Evolutionary conservation across 768 basidiomycete genomes (phyloP).

Genomic region (Panaeolus cyanescens): DNA sequence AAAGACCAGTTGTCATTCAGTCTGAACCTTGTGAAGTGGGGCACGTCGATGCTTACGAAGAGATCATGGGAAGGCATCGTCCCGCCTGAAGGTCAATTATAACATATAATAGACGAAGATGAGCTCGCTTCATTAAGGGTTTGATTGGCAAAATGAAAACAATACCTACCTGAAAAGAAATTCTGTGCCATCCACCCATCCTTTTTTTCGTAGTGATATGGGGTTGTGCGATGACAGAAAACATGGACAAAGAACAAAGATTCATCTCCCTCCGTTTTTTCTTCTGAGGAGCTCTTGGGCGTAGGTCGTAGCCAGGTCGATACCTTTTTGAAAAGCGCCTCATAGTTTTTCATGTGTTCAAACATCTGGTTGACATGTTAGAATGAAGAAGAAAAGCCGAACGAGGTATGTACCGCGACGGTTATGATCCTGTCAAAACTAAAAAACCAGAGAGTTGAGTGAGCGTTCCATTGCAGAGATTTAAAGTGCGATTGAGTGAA

Average conservation of each 20-base stretch:
- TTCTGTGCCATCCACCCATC: slow-evolving; percentile 79
- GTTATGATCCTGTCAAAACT: slow-evolving; percentile 74
- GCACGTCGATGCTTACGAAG: slow-evolving; percentile 48
- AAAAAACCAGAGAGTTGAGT: not conserved
- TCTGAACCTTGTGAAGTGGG: not conserved
- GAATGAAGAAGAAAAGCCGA: not conserved
- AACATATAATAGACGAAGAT: no score
- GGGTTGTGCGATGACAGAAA: slow-evolving; percentile 63
- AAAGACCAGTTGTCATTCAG: not conserved
- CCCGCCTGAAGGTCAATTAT: slow-evolving; percentile 41
- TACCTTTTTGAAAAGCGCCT: slow-evolving; percentile 58
- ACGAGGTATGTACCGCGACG: slow-evolving; percentile 56
- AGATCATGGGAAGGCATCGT: slow-evolving; percentile 73
- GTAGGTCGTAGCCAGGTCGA: slow-evolving; percentile 63
- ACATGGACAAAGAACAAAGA: slow-evolving; percentile 69
- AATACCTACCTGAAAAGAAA: slow-evolving; percentile 58
- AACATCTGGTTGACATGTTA: slow-evolving; percentile 52
- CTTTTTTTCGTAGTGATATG: slow-evolving; percentile 69
- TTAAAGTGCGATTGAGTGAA: no score
- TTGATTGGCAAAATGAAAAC: not conserved
- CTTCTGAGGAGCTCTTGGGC: not conserved
- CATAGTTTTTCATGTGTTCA: slow-evolving; percentile 79
- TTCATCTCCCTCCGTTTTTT: slow-evolving; percentile 27
- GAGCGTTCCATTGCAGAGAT: not conserved
- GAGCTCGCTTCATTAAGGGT: no score